Percentiles rank a stretch among this genome's conserved stretches.
Conservation (phyloP, 2,329 filamentous ascomycete genomes). For the Fusarium mundagurra region DNA sequence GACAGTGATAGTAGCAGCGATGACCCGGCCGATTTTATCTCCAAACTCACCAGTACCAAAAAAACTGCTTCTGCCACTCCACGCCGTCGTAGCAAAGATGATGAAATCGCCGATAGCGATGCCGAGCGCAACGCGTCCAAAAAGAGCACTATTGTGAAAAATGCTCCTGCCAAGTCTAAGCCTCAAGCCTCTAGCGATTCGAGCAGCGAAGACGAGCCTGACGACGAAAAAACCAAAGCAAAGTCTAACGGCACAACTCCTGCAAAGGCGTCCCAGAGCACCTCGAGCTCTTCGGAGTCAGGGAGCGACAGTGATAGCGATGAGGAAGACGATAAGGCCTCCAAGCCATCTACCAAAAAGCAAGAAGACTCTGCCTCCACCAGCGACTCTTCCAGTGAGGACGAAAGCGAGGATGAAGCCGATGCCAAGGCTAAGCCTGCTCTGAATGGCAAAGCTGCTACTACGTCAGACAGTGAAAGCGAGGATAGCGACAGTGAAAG, state of each 20-base stretch:
- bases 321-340: constrained; percentile 32
- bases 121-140: constrained; percentile 48
- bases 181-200: constrained; percentile 35
- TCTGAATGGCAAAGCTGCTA: constrained; percentile 22
- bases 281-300: constrained; percentile 41
- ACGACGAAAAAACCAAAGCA: constrained; percentile 33
- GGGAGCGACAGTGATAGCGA: constrained; percentile 47
- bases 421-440: constrained; percentile 31
- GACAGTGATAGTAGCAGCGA: constrained; percentile 28
- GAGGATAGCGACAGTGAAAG: constrained; percentile 41
- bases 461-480: constrained; percentile 37
- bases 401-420: constrained; percentile 42
- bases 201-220: constrained; percentile 46
- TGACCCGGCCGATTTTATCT: constrained; percentile 44
- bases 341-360: constrained; percentile 22
- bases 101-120: constrained; percentile 57
- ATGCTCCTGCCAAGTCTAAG: constrained; percentile 26
- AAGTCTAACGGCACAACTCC: constrained; percentile 35
- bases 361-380: constrained; percentile 35
- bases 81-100: constrained; percentile 46
- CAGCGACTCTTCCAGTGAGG: constrained; percentile 43
- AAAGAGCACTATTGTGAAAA: constrained; percentile 33
- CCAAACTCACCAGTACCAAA: constrained; percentile 43
- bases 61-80: constrained; percentile 27
- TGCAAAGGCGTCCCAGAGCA: constrained; percentile 29